Evolutionary conservation across 2,329 filamentous ascomycete genomes (phyloP).

Genomic region (Trichoderma sp.): DNA sequence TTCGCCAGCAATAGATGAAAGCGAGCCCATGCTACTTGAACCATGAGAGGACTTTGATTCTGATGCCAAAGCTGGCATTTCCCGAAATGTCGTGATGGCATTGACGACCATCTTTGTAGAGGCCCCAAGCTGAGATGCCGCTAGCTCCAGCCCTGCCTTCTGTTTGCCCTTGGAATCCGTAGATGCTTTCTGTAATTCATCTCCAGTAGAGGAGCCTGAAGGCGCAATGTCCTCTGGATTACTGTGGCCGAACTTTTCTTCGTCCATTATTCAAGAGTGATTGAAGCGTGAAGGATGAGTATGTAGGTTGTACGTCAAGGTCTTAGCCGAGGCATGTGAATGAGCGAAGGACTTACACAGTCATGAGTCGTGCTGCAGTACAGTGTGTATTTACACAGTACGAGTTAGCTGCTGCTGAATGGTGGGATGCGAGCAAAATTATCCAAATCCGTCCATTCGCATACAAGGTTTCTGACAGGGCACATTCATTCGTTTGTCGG

Average conservation of each 20-base stretch:
- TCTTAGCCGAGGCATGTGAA: not conserved
- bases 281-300: not conserved
- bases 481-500: not conserved
- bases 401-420: not conserved
- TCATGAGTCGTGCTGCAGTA: not conserved
- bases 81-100: not conserved
- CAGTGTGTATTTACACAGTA: not conserved
- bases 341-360: not conserved
- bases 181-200: not conserved
- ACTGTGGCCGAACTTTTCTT: not conserved
- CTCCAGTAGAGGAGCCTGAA: not conserved
- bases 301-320: not conserved
- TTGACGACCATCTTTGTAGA: constrained; percentile 1
- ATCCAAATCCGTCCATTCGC: not conserved
- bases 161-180: constrained; percentile 7
- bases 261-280: not conserved
- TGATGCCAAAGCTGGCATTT: not conserved
- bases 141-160: not conserved
- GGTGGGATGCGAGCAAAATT: not conserved
- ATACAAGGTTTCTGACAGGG: not conserved
- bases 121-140: not conserved
- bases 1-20: not conserved
- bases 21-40: not conserved
- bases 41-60: not conserved
- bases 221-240: not conserved